Evolutionary conservation across 345 rosid genomes (phyloP), one percentile per base, ranked within the genome.

Genomic region (Anacardium occidentale): DNA sequence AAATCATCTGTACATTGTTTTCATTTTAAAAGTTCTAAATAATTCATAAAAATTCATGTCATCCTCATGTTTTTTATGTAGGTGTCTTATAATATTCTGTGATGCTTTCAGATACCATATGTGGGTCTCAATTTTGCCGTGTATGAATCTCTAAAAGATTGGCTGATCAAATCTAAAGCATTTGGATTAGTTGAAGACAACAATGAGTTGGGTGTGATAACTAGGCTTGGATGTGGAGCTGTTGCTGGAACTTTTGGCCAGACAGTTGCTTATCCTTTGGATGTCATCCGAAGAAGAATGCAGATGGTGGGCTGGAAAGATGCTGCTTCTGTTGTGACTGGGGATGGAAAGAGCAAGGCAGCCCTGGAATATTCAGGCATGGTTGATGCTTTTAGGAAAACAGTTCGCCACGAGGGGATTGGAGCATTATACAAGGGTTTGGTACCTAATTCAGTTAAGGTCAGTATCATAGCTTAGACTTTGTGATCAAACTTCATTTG

Each of bases 261-360:
- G 83, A 92, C 98, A 44, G 82, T 90, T 64, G 98, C 98, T 42
- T 92, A 92, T 70, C 98, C 97, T 64, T 86, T 86, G 71, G 98
- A 92, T 77, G 96, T 92, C 42, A 80, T 90, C 42, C 87, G 98
- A 68, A 83, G 92, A 53, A 88, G 98, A 83, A 92, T 90, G 96
- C 92, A 90, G 78, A 92, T 90, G 98, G 94, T 78, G 18, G 98
- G 98, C 52, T 92, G 98, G 98, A 90, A 86, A 83, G 87, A 84
- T 69, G 96, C 96, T 69, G 89, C 96, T 60, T 90, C 94, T 26
- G 87, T 92, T 76, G 77, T 92, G 32, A 84, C 85, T n/a, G 98
- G 96, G 17, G 94, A 90, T 9, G 89, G 96, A 64, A 85, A 71
- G 81, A 66, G 69, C 71, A 88, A 81, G 83, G 84, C 75, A 14